Evolutionary conservation across 73 alveolate genomes (phyloP).

Genomic region (Paramecium sonneborni): DNA sequence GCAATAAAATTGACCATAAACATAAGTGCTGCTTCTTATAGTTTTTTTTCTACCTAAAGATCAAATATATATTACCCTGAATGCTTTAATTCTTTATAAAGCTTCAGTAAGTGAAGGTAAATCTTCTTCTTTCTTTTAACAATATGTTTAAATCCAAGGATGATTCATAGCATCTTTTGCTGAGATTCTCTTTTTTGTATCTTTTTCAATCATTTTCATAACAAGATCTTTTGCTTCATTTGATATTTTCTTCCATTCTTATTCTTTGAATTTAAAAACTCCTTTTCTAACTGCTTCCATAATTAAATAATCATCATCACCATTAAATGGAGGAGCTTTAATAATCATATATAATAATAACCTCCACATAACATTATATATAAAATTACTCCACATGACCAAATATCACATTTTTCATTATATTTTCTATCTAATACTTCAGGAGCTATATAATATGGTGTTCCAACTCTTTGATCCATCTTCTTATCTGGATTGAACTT

Average conservation of each 20-base stretch:
- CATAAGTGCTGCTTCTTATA: constrained; percentile 59
- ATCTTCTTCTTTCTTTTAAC: background rate
- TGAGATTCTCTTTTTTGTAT: constrained; percentile 67
- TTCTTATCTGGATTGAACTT: constrained; percentile 50
- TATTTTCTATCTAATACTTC: constrained; percentile 80
- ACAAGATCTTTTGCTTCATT: constrained; percentile 63
- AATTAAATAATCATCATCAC: constrained; percentile 57
- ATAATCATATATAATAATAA: background rate
- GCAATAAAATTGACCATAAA: constrained; percentile 63
- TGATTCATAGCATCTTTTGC: constrained; percentile 60
- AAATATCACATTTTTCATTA: constrained; percentile 80
- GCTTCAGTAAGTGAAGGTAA: constrained; percentile 45
- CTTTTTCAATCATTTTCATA: constrained; percentile 61
- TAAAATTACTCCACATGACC: constrained; percentile 87
- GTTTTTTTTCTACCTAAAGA: constrained; percentile 50
- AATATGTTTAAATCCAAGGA: constrained; percentile 20
- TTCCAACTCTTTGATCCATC: constrained; percentile 67
- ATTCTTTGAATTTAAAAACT: constrained; percentile 14
- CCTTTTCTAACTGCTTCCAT: constrained; percentile 65
- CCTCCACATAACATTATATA: constrained; percentile 79
- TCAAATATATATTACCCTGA: constrained; percentile 27
- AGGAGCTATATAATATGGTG: constrained; percentile 86
- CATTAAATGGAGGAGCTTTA: constrained; percentile 68
- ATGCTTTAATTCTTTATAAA: constrained; percentile 48
- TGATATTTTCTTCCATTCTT: constrained; percentile 62